Conservation (phyloP, 202 grass and related monocot genomes). For the Schoenoplectus triqueter region DNA sequence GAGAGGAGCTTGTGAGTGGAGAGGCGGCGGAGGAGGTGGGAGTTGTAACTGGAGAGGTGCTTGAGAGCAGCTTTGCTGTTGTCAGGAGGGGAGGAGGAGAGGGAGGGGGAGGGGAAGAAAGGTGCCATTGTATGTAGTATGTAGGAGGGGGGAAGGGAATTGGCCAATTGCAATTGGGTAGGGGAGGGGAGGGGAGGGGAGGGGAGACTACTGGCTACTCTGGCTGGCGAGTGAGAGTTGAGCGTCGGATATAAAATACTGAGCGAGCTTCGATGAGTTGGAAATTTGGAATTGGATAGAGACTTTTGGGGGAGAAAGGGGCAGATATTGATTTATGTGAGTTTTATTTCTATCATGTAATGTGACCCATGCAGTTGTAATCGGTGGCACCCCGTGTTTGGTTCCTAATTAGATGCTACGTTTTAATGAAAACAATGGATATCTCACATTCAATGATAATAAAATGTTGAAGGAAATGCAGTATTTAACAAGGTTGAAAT, state of each 20-base stretch:
- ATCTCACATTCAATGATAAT: neutral
- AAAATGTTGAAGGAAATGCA: neutral
- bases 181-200: neutral
- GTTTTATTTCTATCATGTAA: neutral
- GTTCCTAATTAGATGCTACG: neutral
- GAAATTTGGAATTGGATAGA: neutral
- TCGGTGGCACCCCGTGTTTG: neutral
- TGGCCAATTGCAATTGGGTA: no score
- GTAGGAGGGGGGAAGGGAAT: neutral
- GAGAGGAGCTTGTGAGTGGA: slow-evolving; percentile 62
- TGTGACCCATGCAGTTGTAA: no score
- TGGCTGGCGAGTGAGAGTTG: neutral
- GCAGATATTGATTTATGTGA: neutral
- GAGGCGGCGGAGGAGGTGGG: slow-evolving; percentile 63
- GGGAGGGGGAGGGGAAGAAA: neutral
- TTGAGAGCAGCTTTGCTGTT: slow-evolving; percentile 56
- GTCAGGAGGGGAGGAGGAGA: slow-evolving; percentile 35
- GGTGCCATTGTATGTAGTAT: no score
- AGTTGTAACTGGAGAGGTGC: slow-evolving; percentile 60
- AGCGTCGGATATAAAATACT: slow-evolving; percentile 14
- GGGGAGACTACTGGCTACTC: no score
- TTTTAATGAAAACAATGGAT: neutral
- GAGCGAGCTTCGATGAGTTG: neutral
- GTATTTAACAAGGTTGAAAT: neutral
- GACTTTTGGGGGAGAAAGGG: neutral